phyloP scores from a whole-genome alignment of 192 early-diverging fungal genomes.

The Backusella mclennaniae region DNA sequence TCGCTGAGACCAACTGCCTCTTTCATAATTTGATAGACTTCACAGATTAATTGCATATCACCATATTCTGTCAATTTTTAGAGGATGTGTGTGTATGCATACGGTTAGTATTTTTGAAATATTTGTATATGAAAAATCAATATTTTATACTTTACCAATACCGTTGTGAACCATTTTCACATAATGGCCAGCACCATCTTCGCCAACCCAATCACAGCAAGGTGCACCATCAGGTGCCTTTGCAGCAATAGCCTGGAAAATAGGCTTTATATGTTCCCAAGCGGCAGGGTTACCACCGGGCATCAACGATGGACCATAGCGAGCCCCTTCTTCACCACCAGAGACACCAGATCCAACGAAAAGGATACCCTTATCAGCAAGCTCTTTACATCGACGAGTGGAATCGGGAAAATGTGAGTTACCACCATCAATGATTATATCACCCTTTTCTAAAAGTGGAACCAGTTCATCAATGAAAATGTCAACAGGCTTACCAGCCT shows the following conservation, averaged over 20 bases:
- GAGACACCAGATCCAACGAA: conserved; percentile 98
- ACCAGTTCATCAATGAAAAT: conserved; percentile 89
- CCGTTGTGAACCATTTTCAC: conserved; percentile 99
- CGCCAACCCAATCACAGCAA: conserved; percentile 99
- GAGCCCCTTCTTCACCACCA: conserved; percentile 98
- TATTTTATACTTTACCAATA: conserved; percentile 55
- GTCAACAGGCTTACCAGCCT: conserved; percentile 94
- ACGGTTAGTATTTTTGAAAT: too few species aligned
- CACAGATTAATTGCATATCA: conserved; percentile 98
- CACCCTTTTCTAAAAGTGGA: conserved; percentile 83
- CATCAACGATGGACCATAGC: conserved; percentile 95
- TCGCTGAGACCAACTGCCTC: conserved; percentile 74
- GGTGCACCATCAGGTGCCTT: conserved; percentile 83
- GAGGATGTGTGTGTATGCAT: not conserved
- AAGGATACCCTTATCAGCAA: conserved; percentile 85
- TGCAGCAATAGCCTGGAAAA: conserved; percentile 95
- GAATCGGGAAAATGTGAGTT: conserved; percentile 99
- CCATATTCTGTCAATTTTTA: conserved; percentile 70
- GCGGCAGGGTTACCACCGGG: conserved; percentile 92
- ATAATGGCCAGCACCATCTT: conserved; percentile 95
- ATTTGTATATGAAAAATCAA: not conserved
- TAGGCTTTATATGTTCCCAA: conserved; percentile 91
- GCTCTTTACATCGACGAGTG: conserved; percentile 84
- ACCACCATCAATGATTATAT: conserved; percentile 98
- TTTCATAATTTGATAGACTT: conserved; percentile 92